Percentiles rank a stretch among this genome's conserved stretches.
Conservation (phyloP, 352 stramenopile genomes). For the Globisporangium barbulae region DNA sequence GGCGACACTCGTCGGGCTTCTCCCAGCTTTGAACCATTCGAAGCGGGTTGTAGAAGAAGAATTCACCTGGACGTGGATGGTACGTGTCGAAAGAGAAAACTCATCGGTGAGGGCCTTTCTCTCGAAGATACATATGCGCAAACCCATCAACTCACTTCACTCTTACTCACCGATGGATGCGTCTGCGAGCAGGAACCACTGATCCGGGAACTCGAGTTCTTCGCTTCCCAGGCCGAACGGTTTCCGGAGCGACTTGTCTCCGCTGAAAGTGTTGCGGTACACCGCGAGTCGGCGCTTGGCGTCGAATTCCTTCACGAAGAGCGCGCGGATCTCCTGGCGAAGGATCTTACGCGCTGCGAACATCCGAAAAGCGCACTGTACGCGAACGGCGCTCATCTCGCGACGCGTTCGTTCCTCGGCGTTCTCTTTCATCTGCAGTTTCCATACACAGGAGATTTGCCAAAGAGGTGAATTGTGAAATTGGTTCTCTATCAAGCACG, state of each 20-base stretch:
- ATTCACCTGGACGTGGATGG: constrained; percentile 27
- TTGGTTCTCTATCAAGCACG: no score
- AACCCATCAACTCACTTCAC: neutral
- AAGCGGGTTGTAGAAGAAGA: constrained; percentile 70
- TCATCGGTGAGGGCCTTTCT: no score
- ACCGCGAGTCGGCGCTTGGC: constrained; percentile 25
- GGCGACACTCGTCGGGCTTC: constrained; percentile 42
- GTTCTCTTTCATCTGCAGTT: constrained; percentile 40
- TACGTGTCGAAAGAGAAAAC: neutral
- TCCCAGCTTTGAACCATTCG: constrained; percentile 58
- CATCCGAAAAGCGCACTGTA: constrained; percentile 62
- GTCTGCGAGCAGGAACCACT: constrained; percentile 59
- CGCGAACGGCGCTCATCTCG: constrained; percentile 36
- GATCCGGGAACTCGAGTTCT: constrained; percentile 53
- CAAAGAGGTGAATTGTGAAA: no score
- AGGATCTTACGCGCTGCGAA: constrained; percentile 50
- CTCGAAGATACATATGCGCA: neutral
- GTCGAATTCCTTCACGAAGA: constrained; percentile 66
- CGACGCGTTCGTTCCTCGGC: constrained; percentile 27
- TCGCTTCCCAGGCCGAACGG: constrained; percentile 48
- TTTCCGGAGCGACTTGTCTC: constrained; percentile 35
- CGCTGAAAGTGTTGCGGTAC: constrained; percentile 57
- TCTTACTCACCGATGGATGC: constrained; percentile 31
- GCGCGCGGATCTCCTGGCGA: constrained; percentile 36
- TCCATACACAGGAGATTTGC: no score